Evolutionary conservation across 345 rosid genomes (phyloP), one percentile per base, ranked within the genome.

Genomic region (Ricinus communis): DNA sequence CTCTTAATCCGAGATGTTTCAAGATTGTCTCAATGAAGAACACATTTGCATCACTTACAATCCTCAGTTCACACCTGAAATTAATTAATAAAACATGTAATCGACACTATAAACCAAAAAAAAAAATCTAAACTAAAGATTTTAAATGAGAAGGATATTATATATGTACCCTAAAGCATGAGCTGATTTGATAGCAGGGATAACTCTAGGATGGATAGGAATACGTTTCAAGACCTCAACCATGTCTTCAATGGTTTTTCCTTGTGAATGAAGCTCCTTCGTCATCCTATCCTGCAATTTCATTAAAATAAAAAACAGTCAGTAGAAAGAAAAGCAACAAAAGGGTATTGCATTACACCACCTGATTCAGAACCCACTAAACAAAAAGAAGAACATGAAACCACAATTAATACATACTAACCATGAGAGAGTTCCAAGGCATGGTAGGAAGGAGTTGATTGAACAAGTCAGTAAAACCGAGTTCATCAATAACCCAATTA

Each of bases 381-480:
- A 43, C 1, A 43, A 8, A 9, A 1, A 8, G 12, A 9, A 43
- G n/a, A 43, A 43, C 2, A 33, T 33, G 38, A 33, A 33, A 33
- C 38, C 2, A 33, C 38, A 33, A 33, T 2, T 2, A 6, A 2
- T 2, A 33, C 38, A 43, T 43, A 63, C 65, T 38, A 69, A 93
- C 97, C 97, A 93, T 91, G 71, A 91, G 80, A 71, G 91, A 72
- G 77, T 93, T 93, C 96, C 97, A 93, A 27, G 97, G 93, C 93
- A 89, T 87, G 82, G 93, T 87, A 2, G 91, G 92, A 22, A 91
- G 97, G 65, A 93, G 98, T 41, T 85, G 87, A 60, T 89, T 81
- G 88, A 89, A 93, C 84, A 84, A 74, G 38, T 86, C 91, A 19
- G 92, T 85, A 55, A 82, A 82, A 62, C 98, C 97, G 77, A 93